Base-by-base conservation (phyloP, 805 yeast genomes). In the Ogataea siamensis region DNA sequence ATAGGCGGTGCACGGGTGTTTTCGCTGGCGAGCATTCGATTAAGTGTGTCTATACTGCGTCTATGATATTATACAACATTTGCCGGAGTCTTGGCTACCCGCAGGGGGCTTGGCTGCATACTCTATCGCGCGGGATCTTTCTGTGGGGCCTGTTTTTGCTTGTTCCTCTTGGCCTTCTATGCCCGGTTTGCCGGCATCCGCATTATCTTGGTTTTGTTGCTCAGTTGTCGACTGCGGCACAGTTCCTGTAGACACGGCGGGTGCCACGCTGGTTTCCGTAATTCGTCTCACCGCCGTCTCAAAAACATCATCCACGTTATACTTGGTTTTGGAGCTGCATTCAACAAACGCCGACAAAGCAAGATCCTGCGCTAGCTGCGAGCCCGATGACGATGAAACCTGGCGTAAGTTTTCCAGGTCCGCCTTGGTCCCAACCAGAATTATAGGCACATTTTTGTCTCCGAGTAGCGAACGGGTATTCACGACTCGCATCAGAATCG, bases 291-390 rank as follows among this genome's bases (percentile, higher is more conserved):
- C 43, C 2, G 55, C 54, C 2, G 7, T 14, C 11, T 75, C 67
- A 52, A 89, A 89, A 0, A 87, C 85, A 50, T 85, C 86, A 48
- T 83, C 88, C 15, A 89, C 84, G 53, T 86, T 84, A 27, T 83
- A 74, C 51, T 80, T 76, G 51, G 76, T 72, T 70, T 81, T 76
- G 7, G 96, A 94, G 49, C 91, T 80, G n/a, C 95, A 83, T 61
- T 89, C 95, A 47, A 73, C 48, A 42, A 65, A 71, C 13, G 60
- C 67, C 37, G 68, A 59, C 31, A 57, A 35, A 5, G 46, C 32
- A 4, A 53, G 43, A 6, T 56, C 49, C 4, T 46, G 51, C 45
- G 51, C 59, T 42, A 55, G 21, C 7, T 39, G 41, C 11, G 32
- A 31, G 2, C 54, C 61, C 3, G 47, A 31, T 1, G 38, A 83